Evolutionary conservation across 2,329 filamentous ascomycete species (phyloP), one percentile per base, ranked within the genome.

Genomic region (Cordyceps tenuipes): DNA sequence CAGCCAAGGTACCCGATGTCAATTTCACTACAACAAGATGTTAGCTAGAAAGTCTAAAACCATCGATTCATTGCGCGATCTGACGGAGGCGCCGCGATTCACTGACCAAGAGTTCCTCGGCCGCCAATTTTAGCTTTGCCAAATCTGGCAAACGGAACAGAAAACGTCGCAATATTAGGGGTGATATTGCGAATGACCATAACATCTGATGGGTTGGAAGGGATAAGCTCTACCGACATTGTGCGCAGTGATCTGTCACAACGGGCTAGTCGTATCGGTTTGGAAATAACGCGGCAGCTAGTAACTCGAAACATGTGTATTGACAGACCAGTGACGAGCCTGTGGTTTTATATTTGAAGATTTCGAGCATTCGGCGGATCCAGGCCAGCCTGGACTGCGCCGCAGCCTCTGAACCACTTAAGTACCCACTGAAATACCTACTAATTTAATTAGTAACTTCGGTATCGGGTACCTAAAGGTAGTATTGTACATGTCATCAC

Each of bases 161-260:
- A 92, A 67, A 91, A 81, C 13, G 88, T 95, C 47, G 84, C 85
- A 63, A 96, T 82, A 65, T 88, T 86, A 15, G 90, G 88, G 2
- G 89, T 90, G 66, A 97, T 76, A 67, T 91, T 82, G 64, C 93
- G 89, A 68, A 96, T 93, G 63, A 96, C 90, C 88, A 96, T 95
- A 64, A 94, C 86, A 68, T 90, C 84, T 19, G 85, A 82, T 13
- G 92, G 91, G 67, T 93, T 86, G 17, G 76, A 68, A 5, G 88
- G 87, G 60, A 89, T 81, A 59, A 90, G 81, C 68, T 85, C 82
- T 8, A 79, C 77, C 59, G 83, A 82, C 83, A 87, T 87, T 65
- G 57, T 69, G 66, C 29, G 39, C 13, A 48, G 29, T 19, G 43
- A 47, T 47, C 15, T 31, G 3, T 19, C 13, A 29, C 23, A 9